phyloP scores from a whole-genome alignment of 371 early-diverging fungal genomes.

The Rhizopus delemar region DNA sequence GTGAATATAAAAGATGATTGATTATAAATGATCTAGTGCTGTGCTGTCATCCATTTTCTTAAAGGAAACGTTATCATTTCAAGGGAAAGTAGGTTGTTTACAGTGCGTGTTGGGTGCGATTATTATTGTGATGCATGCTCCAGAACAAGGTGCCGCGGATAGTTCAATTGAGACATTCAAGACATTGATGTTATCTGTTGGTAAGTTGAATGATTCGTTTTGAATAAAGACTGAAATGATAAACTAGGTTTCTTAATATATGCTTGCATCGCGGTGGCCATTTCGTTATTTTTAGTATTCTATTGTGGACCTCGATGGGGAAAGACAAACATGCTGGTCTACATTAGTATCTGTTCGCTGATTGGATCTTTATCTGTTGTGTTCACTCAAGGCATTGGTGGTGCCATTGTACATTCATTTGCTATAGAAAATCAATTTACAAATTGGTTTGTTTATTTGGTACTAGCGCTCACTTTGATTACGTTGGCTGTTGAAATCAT shows the following conservation, averaged over 20 bases:
- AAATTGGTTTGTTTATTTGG: conserved; percentile 84
- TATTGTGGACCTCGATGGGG: conserved; percentile 85
- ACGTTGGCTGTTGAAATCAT: conserved; percentile 89
- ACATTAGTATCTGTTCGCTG: conserved; percentile 83
- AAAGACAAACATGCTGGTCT: conserved; percentile 81
- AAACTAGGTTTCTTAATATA: conserved; percentile 79
- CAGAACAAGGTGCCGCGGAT: conserved; percentile 78
- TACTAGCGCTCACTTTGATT: conserved; percentile 68
- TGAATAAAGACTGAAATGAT: background rate
- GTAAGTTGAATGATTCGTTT: conserved; percentile 29
- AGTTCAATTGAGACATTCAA: conserved; percentile 82
- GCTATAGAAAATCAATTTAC: conserved; percentile 85
- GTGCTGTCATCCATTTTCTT: conserved; percentile 87
- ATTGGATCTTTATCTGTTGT: conserved; percentile 92
- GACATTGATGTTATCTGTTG: conserved; percentile 70
- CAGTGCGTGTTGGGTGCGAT: conserved; percentile 90
- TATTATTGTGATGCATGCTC: conserved; percentile 89
- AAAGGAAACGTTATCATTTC: conserved; percentile 78
- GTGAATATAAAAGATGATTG: background rate
- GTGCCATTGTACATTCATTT: conserved; percentile 86
- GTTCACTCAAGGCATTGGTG: conserved; percentile 89
- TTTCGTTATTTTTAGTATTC: conserved; percentile 68
- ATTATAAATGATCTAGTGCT: conserved; percentile 57
- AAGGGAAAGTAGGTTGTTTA: conserved; percentile 89
- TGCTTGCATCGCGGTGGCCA: conserved; percentile 60